Base-by-base conservation (phyloP, 2,329 filamentous ascomycete species). In the Pezicula radicicola region DNA sequence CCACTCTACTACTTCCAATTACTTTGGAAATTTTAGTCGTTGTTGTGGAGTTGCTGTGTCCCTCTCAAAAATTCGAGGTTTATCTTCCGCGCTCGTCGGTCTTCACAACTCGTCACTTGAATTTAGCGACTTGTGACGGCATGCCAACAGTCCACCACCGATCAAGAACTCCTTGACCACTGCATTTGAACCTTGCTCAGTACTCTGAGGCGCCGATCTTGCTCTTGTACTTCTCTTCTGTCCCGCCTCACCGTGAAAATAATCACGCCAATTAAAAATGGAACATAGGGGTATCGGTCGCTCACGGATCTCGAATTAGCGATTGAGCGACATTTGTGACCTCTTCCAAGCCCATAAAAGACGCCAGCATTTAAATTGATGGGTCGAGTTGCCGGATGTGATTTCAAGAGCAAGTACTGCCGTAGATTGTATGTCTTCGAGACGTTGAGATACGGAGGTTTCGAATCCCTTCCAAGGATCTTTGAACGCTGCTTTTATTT, bases 181-280 rank as follows among this genome's bases (percentile, higher is more conserved):
- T 47, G 42, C 25, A 40, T 30, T 8, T 18, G 19, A 33, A 51
- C 36, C n/a, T 30, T 45, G 42, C 19, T 15, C 51, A 57, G 60
- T 52, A 46, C 53, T 47, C 57, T 61, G 50, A 66, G 51, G 40
- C 63, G 55, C 48, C 52, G 53, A 59, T 66, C 64, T 53, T 64
- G 66, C 55, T 65, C 63, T 15, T 53, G 54, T 10, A 45, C 25
- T 28, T 13, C 42, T 10, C 10, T 25, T 12, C 40, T 21, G 40
- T 19, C 25, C 12, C 6, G 16, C 25, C 40, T 42, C 12, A 9
- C 16, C 30, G 30, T 33, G 30, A 13, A 33, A 33, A 33, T 33
- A 33, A 33, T 33, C 12, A 33, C 30, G 10, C 3, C 6, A 33
- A 10, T 33, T 13, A 33, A 10, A 30, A 3, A 33, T 33, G 30